These are phyloP conservation scores for Hypomontagnella monticulosa DNA, from an alignment of 495 filamentous ascomycete genomes.

Conservation along the genomic window DNA sequence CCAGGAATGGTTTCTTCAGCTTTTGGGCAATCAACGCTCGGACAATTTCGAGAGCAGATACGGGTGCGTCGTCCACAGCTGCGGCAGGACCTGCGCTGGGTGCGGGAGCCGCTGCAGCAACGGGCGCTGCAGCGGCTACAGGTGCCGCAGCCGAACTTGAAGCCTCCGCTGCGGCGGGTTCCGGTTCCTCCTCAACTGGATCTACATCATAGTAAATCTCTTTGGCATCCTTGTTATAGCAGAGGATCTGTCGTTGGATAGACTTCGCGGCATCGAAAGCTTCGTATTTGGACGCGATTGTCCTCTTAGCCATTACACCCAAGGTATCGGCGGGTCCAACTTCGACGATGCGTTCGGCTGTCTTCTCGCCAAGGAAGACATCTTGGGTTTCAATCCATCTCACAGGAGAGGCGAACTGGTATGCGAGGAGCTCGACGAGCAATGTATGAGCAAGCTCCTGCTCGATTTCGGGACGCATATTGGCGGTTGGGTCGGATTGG, in stretches of 20 bases:
- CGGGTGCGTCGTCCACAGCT: conserved; percentile 83
- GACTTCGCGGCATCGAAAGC: conserved; percentile 97
- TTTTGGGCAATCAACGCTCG: conserved; percentile 96
- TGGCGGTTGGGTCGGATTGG: conserved; percentile 54
- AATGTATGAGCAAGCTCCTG: conserved; percentile 98
- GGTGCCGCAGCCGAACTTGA: conserved; percentile 59
- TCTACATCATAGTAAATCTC: conserved; percentile 99
- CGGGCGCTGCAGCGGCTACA: conserved; percentile 61
- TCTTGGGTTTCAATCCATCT: conserved; percentile 99
- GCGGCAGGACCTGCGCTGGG: conserved; percentile 88
- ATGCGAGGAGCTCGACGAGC: conserved; percentile 96
- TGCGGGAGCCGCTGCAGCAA: conserved; percentile 64
- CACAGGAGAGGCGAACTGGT: conserved; percentile 98
- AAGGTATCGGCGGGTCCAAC: conserved; percentile 98
- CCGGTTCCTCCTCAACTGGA: conserved; percentile 89
- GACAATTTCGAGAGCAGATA: conserved; percentile 89
- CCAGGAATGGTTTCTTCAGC: conserved; percentile 89
- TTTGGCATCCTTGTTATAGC: conserved; percentile 99
- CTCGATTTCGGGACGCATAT: conserved; percentile 97
- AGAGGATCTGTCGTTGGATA: conserved; percentile 94
- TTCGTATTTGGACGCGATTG: conserved; percentile 97
- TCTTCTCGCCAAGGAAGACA: conserved; percentile 96
- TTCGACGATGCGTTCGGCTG: conserved; percentile 96
- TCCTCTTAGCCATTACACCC: conserved; percentile 96
- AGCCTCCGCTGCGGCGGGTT: conserved; percentile 59